Evolutionary conservation across 108 stramenopile genomes (phyloP), one percentile per base, ranked within the genome.

Genomic region (Cyclotella atomus): DNA sequence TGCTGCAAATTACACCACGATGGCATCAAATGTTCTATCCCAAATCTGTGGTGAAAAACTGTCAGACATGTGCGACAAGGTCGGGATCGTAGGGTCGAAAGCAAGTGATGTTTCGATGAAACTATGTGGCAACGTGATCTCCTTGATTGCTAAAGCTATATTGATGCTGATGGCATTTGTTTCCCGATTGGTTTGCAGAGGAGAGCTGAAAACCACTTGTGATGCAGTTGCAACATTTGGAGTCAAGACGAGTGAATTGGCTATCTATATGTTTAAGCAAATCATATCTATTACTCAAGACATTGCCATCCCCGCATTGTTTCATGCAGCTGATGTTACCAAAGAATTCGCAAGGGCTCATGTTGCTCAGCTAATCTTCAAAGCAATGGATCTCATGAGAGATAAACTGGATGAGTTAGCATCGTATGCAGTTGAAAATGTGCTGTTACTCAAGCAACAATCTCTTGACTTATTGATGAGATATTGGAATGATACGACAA

Each of bases 361-460:
- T n/a, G n/a, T 49, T n/a, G n/a, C 47, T 49, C 47, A 9, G 4
- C 16, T 12, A 4, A 49, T 49, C n/a, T 49, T 12, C 16, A 10
- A 49, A n/a, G 16, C n/a, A 49, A n/a, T 49, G 47, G 47, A 49
- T 49, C 10, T 49, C n/a, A 17, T 49, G n/a, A 49, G 47, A 49
- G 47, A 49, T n/a, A 12, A 49, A n/a, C 9, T 49, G 47, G 4
- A 49, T 49, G 17, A 49, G 10, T 4, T 49, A 4, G 16, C 4
- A n/a, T n/a, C 9, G 4, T 49, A 9, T 49, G n/a, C n/a, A 4
- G 4, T 9, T 49, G 47, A 49, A 4, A 49, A 4, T 4, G 4
- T n/a, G 4, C 9, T 19, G n/a, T 4, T 19, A 4, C 4, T 4
- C 4, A 49, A n/a, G n/a, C 10, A 49, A n/a, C 47, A 49, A 19